phyloP scores from a whole-genome alignment of 345 rosid genomes.

The Aegle marmelos region DNA sequence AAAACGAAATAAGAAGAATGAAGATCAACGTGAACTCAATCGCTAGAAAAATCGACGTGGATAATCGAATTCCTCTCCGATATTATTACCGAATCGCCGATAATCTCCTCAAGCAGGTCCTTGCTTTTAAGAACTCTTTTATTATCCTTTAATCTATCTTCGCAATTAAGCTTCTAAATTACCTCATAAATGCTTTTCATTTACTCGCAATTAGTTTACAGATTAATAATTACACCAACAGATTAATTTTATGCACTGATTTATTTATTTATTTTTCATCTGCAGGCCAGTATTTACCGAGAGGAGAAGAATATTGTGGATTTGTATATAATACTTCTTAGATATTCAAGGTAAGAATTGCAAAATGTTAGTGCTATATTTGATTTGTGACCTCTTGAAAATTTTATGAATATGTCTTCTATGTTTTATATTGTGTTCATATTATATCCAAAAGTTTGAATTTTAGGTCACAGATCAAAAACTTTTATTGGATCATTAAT shows the following conservation, averaged over 20 bases:
- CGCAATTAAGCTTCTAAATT: background rate
- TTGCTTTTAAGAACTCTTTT: background rate
- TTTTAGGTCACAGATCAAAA: background rate
- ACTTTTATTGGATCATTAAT: background rate
- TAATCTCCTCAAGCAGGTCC: constrained; percentile 86
- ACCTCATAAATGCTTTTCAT: background rate
- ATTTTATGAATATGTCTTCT: background rate
- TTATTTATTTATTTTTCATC: background rate
- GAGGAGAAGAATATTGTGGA: constrained; percentile 88
- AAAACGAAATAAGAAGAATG: constrained; percentile 34
- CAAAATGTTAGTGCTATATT: background rate
- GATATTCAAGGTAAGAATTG: constrained; percentile 70
- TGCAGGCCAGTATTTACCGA: constrained; percentile 72
- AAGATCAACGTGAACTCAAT: constrained; percentile 57
- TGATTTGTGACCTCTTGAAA: background rate
- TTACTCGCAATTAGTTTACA: background rate
- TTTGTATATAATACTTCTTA: constrained; percentile 83
- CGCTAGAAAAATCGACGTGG: constrained; percentile 71
- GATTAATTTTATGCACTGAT: background rate
- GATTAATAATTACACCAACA: background rate
- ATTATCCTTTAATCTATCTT: background rate
- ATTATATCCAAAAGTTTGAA: background rate
- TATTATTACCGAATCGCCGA: constrained; percentile 86
- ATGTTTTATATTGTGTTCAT: too few species aligned
- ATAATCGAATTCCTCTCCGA: constrained; percentile 77